Evolutionary conservation across 2,329 filamentous ascomycete species (phyloP).

Genomic region (Xylariaceae sp.): DNA sequence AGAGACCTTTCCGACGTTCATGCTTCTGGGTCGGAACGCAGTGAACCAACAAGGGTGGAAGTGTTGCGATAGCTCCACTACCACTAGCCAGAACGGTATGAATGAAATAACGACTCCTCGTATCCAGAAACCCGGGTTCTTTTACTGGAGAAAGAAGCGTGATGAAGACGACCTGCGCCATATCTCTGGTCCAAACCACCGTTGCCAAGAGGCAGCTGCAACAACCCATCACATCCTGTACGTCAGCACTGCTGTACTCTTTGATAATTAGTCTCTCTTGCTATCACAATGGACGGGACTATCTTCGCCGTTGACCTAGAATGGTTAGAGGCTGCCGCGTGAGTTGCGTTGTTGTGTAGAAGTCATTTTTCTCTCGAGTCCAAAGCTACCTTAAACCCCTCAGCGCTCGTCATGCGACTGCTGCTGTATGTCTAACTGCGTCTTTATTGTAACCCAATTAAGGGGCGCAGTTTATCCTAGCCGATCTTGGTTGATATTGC

Average conservation of each 20-base stretch:
- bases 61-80: neutral
- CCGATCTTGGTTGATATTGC: neutral
- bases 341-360: neutral
- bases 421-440: neutral
- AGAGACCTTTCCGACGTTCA: neutral
- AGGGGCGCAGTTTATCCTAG: neutral
- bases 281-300: neutral
- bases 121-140: neutral
- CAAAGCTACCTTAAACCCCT: neutral
- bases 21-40: neutral
- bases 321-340: neutral
- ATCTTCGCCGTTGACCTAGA: neutral
- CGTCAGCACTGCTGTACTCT: neutral
- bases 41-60: neutral
- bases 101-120: neutral
- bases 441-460: constrained; percentile 3
- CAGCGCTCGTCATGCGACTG: neutral
- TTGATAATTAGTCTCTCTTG: neutral
- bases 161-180: neutral
- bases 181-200: neutral
- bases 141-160: neutral
- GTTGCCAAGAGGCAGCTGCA: neutral
- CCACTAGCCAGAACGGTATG: neutral
- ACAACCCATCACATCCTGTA: constrained; percentile 1
- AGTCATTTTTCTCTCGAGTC: neutral